Percentiles rank a stretch among this genome's conserved stretches.
Conservation (phyloP, 345 rosid species). For the Corchorus capsularis region DNA sequence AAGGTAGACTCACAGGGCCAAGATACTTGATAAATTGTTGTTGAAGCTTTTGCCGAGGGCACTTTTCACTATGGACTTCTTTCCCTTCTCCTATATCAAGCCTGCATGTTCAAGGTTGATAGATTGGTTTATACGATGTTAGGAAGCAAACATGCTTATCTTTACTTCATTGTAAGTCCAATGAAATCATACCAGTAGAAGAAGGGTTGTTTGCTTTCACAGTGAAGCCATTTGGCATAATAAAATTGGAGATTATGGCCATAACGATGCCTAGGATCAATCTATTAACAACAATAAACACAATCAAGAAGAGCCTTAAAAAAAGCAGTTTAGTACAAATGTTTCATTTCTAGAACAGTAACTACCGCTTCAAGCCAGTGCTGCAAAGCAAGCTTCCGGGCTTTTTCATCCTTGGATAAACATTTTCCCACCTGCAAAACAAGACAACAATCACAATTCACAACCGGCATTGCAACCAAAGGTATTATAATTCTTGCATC, state of each 20-base stretch:
- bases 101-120: conserved; percentile 48
- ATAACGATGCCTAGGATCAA: conserved; percentile 95
- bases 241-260: conserved; percentile 95
- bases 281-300: conserved; percentile 45
- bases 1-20: conserved; percentile 70
- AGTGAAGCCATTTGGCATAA: conserved; percentile 81
- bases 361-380: conserved; percentile 99
- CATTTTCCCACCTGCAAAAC: conserved; percentile 82
- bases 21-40: conserved; percentile 96
- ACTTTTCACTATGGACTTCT: conserved; percentile 67
- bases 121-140: conserved; percentile 15
- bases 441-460: conserved; percentile 7
- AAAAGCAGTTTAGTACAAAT: neutral
- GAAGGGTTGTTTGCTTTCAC: conserved; percentile 81
- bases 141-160: neutral
- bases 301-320: conserved; percentile 20
- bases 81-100: conserved; percentile 89
- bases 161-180: conserved; percentile 18
- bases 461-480: neutral
- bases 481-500: conserved; percentile 5
- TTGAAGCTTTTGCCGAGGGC: conserved; percentile 71
- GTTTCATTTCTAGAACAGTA: conserved; percentile 8
- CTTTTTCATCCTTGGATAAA: conserved; percentile 77
- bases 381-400: conserved; percentile 85
- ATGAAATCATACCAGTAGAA: conserved; percentile 67